Base-by-base conservation (phyloP, 176 grass and related monocot species). In the Phoenix roebelenii region DNA sequence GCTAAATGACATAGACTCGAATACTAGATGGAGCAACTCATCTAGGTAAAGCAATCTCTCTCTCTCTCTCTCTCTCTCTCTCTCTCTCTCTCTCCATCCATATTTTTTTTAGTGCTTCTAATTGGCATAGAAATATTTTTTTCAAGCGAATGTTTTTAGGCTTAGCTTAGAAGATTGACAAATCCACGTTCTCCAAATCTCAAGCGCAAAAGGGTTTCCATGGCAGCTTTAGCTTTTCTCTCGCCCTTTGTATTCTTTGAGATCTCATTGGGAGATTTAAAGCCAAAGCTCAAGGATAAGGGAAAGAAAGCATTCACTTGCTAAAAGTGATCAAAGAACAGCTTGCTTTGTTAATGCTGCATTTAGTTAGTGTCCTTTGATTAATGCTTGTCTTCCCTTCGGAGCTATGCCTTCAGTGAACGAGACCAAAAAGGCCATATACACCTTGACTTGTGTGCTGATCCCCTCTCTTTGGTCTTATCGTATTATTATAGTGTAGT, bases 191-290 rank as follows among this genome's bases (percentile, higher is more conserved):
- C 7, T 44, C 7, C 9, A 44, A 44, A 44, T 44, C 35, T 30
- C 14, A 44, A 14, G 35, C 2, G 35, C 35, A 44, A 44, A 44
- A 44, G 35, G 35, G 35, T 9, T 44, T 44, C 18, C 60, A 50
- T 63, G 60, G 30, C 60, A 63, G 60, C 60, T 63, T 63, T 63
- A 48, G 18, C 60, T 63, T 63, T 63, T 63, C 25, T 59, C 39
- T 59, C 19, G 22, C 39, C 30, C 49, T 49, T 63, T 63, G 14
- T 63, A 29, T 63, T 63, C 60, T 63, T 63, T 63, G 30, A 63
- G 60, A 63, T 63, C 60, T 63, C 30, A 63, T 20, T 30, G 12
- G 39, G 30, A 49, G 39, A 63, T 63, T 63, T 63, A 63, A 63
- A 63, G 60, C 39, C 19, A 63, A 63, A 63, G 60, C 12, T 22